phyloP scores from a whole-genome alignment of 768 basidiomycete genomes.

The Dentipellis fragilis region DNA sequence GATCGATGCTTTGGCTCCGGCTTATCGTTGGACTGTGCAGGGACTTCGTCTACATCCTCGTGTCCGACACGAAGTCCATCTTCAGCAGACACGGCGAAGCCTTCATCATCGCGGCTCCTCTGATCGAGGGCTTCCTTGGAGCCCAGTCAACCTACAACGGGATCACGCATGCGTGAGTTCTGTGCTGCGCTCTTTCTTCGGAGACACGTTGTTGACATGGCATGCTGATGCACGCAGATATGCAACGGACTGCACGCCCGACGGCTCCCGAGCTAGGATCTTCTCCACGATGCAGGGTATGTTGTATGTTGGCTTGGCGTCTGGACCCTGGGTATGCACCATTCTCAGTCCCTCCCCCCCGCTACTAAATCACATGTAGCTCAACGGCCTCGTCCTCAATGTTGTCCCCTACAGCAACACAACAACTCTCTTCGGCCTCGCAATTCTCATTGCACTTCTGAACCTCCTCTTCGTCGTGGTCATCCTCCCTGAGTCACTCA shows the following conservation, averaged over 20 bases:
- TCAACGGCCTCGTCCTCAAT: constrained; percentile 11
- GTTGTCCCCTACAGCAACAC: constrained; percentile 2
- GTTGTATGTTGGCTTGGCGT: constrained; percentile 14
- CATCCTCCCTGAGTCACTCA: constrained; percentile 13
- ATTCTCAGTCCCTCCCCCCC: neutral
- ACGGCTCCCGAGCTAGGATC: constrained; percentile 14
- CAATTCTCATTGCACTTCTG: constrained; percentile 9
- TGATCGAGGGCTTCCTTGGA: constrained; percentile 14
- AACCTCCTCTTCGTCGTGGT: constrained; percentile 10
- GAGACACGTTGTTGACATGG: neutral
- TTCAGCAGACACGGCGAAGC: constrained; percentile 12
- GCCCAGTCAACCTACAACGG: constrained; percentile 15
- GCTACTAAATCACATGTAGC: constrained; percentile 1
- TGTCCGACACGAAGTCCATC: constrained; percentile 6
- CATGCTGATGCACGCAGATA: constrained; percentile 2
- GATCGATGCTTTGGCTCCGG: neutral
- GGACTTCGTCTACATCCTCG: constrained; percentile 15
- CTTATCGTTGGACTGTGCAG: constrained; percentile 1
- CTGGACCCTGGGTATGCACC: constrained; percentile 12
- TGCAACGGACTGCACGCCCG: constrained; percentile 13
- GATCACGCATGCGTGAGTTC: constrained; percentile 12
- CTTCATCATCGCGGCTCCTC: constrained; percentile 12
- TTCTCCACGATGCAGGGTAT: constrained; percentile 14
- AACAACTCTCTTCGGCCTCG: constrained; percentile 5
- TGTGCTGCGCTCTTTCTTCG: neutral